phyloP scores from a whole-genome alignment of 2,329 filamentous ascomycete species.

The Amauroascus verrucosus region DNA sequence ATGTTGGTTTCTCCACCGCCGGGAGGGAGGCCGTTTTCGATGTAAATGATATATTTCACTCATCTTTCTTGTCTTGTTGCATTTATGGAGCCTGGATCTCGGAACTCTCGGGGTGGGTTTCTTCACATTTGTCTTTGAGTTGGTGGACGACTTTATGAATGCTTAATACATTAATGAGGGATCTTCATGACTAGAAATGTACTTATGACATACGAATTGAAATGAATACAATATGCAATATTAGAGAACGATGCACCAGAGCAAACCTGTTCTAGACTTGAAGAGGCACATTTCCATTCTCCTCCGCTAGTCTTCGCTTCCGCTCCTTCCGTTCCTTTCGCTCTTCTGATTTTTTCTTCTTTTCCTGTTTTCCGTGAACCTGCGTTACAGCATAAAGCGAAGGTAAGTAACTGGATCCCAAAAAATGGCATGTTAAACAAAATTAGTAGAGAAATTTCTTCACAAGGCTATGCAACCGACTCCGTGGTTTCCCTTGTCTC shows the following conservation, averaged over 20 bases:
- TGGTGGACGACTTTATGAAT: background rate
- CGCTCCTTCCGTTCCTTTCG: constrained; percentile 85
- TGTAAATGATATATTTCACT: background rate
- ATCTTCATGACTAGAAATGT: background rate
- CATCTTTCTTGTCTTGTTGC: background rate
- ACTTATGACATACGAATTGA: background rate
- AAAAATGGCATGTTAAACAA: no score
- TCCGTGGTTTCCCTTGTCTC: background rate
- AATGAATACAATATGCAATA: background rate
- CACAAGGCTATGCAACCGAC: constrained; percentile 4
- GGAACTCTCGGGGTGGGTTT: background rate
- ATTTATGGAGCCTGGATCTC: background rate
- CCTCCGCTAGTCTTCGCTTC: constrained; percentile 72
- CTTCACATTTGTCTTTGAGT: background rate
- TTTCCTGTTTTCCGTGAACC: no score
- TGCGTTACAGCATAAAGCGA: background rate
- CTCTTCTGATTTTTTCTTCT: constrained; percentile 38
- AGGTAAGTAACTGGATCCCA: no score
- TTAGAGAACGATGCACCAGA: no score
- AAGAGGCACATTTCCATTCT: constrained; percentile 54
- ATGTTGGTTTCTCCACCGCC: constrained; percentile 17
- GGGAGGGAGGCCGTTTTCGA: constrained; percentile 3
- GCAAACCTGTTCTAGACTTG: no score
- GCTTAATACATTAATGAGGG: background rate
- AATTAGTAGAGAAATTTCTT: constrained; percentile 4